phyloP scores from a whole-genome alignment of 1,284 basidiomycete genomes.

The Trametes polyzona region DNA sequence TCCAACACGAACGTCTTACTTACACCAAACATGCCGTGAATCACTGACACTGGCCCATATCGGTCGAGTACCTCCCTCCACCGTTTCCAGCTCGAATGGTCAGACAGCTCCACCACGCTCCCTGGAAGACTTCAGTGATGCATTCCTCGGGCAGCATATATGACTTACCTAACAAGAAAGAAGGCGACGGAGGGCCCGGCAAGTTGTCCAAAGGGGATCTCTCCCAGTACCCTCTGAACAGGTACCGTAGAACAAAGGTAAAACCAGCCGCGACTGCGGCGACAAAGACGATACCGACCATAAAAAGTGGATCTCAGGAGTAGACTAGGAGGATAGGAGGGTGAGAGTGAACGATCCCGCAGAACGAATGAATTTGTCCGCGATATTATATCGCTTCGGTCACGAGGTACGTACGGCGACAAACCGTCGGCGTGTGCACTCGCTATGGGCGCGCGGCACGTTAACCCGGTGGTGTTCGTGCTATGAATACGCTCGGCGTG shows the following conservation, averaged over 20 bases:
- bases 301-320: background rate
- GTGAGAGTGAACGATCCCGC: no score
- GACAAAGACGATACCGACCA: background rate
- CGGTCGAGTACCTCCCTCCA: conserved; percentile 11
- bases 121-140: conserved; percentile 3
- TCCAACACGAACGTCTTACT: background rate
- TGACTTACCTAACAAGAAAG: background rate
- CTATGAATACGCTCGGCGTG: no score
- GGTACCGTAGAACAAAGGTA: background rate
- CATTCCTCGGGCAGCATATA: no score
- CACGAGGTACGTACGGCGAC: no score
- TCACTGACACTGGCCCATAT: conserved; percentile 25
- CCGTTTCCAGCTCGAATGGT: conserved; percentile 19
- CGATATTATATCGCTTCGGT: no score
- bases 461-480: no score
- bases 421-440: no score
- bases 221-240: background rate
- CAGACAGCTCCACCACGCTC: conserved; percentile 10
- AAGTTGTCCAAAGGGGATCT: background rate
- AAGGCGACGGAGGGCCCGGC: background rate
- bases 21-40: conserved; percentile 14
- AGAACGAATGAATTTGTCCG: no score
- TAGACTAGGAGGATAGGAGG: no score
- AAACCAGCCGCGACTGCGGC: background rate
- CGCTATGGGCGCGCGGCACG: no score